A percentile compares a stretch with the other conserved stretches of the same genome.
phyloP scores from a whole-genome alignment of 371 early-diverging fungal species.

The Phascolomyces articulosus region DNA sequence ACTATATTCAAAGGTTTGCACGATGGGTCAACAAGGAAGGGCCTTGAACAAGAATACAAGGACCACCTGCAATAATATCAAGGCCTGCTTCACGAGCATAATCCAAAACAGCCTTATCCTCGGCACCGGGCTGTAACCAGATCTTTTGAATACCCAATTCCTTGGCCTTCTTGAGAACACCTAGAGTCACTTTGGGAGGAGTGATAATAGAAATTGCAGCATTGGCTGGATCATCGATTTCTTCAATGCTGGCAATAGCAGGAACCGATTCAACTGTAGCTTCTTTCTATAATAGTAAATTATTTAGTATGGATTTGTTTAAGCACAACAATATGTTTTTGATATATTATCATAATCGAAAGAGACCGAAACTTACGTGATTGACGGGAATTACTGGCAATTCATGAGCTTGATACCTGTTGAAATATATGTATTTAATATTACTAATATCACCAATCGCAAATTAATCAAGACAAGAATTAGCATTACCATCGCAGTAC shows the following conservation, averaged over 20 bases:
- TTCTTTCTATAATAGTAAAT: constrained; percentile 38
- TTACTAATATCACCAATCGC: not conserved
- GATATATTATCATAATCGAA: too few relatives aligned
- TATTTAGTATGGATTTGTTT: too few relatives aligned
- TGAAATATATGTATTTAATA: not conserved
- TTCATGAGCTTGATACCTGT: constrained; percentile 42
- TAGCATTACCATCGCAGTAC: constrained; percentile 70
- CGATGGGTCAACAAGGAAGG: constrained; percentile 23
- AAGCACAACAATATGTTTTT: too few relatives aligned
- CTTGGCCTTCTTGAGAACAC: constrained; percentile 65
- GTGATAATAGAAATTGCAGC: constrained; percentile 77
- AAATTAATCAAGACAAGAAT: not conserved
- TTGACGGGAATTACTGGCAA: constrained; percentile 53
- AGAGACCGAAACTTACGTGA: constrained; percentile 46
- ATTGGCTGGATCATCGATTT: constrained; percentile 40
- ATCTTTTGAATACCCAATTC: constrained; percentile 63
- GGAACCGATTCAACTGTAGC: constrained; percentile 51
- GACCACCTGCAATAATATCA: constrained; percentile 69
- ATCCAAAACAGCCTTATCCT: constrained; percentile 53
- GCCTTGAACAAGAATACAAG: constrained; percentile 76
- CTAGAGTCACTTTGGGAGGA: constrained; percentile 73
- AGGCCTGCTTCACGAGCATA: constrained; percentile 57
- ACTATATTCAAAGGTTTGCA: constrained; percentile 2
- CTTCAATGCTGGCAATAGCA: constrained; percentile 43
- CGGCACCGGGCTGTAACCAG: constrained; percentile 89